Evolutionary conservation across 2,329 filamentous ascomycete species (phyloP), one percentile per base, ranked within the genome.

Genomic region (Thielaviopsis musarum): DNA sequence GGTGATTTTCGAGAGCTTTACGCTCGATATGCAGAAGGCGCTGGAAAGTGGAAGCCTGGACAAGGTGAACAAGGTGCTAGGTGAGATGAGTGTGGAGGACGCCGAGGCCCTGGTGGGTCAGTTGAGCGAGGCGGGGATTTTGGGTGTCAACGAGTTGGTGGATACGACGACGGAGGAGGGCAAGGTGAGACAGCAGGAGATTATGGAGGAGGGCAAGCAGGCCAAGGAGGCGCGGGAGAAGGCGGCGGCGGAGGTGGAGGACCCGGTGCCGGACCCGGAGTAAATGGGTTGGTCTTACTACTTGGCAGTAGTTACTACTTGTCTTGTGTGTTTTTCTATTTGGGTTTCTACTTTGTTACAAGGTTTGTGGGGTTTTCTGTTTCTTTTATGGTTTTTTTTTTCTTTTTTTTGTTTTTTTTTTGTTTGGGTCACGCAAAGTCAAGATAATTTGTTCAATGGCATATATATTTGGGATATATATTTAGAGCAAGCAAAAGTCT

Each of bases 81-180:
- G 87, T 1, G 86, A 87, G 69, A 91, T 95, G 89, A 87, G 81
- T 65, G 86, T 95, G 0, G 84, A 88, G 30, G 88, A 94, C 65
- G 90, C 90, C 0, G 90, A 95, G 71, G 85, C 89, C 65, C 74
- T 95, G 55, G 88, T 95, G 19, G 85, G 83, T 65, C 80, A 90
- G 68, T 74, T 95, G 62, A 82, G 88, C 30, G 79, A 93, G 73
- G 89, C 89, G 17, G 88, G 88, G 45, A 91, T 96, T 76, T 72
- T 98, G 64, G 95, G 88, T 69, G 71, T 98, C 56, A 84, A 95
- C 68, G 84, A 94, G 56, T 89, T 98, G 57, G 94, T 98, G 65
- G 93, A 98, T 72, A 88, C 90, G 1, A 98, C 90, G 53, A 95
- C 91, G 2, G 85, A 90, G 68, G 84, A 93, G 69, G 91, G 91